Base-by-base conservation (phyloP, 2,329 filamentous ascomycete species). In the Thielaviopsis cerberus region DNA sequence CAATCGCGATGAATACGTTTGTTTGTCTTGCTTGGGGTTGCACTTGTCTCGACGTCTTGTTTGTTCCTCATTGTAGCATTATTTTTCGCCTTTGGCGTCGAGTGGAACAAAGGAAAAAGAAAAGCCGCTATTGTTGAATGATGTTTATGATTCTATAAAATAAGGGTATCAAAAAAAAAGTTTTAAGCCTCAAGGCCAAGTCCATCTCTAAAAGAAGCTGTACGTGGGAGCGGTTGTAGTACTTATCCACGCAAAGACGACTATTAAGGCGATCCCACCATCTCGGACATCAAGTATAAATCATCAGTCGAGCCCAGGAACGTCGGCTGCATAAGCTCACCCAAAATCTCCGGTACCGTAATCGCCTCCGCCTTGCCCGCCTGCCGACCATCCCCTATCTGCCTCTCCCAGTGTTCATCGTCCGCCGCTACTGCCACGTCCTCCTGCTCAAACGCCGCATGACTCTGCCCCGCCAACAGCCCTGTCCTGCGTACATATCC, bases 401-500 rank as follows among this genome's bases (percentile, higher is more conserved):
- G 13, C n/a, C 41, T 48, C 20, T 17, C 34, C 13, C n/a, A 7
- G 37, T 4, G 3, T 4, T 45, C 37, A 20, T 45, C n/a, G 17
- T 3, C 22, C 4, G 4, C n/a, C 1, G 3, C 30, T 15, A 17
- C 37, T 45, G 8, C n/a, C 15, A 4, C 3, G 1, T n/a, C 41
- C n/a, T 22, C 41, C 13, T 17, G 1, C 15, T n/a, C n/a, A 17
- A 13, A 17, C 34, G 15, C 34, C n/a, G 34, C 41, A 30, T 22
- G 8, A 48, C 10, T 48, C 41, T 48, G 17, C 4, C 8, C n/a
- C n/a, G 41, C 24, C 41, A 53, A 5, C 26, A 51, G 56, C 26
- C 63, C 59, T 54, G 62, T 66, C 62, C 67, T 69, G 51, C 65
- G 65, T 24, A 74, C 61, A 60, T 75, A 80, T 8, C 65, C 73